These are phyloP conservation scores for Catharanthus roseus DNA, from an alignment of 257 asterid species.

Conservation along the genomic window DNA sequence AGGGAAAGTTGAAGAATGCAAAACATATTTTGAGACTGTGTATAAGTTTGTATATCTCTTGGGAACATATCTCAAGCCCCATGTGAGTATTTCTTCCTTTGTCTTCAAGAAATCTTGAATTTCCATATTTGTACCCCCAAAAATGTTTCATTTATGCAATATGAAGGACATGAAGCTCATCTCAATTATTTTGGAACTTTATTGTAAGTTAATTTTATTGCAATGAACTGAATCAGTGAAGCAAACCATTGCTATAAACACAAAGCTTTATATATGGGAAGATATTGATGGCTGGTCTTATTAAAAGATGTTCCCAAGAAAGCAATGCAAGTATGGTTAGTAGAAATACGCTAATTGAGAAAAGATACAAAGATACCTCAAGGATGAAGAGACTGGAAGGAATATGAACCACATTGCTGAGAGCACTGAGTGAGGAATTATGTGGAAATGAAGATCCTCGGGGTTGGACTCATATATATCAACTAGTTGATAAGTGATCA, in stretches of 20 bases:
- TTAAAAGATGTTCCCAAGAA: neutral
- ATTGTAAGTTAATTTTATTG: neutral
- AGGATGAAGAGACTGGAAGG: neutral
- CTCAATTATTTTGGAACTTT: neutral
- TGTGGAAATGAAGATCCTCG: neutral
- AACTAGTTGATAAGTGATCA: neutral
- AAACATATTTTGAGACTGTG: slow-evolving; percentile 54
- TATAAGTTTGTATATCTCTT: slow-evolving; percentile 85
- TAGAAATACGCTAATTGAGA: neutral
- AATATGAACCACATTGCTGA: no score
- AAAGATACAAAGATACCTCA: neutral
- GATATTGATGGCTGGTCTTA: neutral
- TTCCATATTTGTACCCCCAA: neutral
- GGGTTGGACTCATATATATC: neutral
- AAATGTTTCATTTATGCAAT: neutral
- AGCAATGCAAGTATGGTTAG: neutral
- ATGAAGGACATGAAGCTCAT: neutral
- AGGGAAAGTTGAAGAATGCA: slow-evolving; percentile 84
- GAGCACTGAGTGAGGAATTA: neutral
- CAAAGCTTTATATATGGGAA: neutral
- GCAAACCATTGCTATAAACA: neutral
- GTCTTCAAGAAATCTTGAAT: neutral
- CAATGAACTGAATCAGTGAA: neutral
- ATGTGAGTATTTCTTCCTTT: slow-evolving; percentile 49
- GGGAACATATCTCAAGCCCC: slow-evolving; percentile 94